phyloP scores from a whole-genome alignment of 2,329 filamentous ascomycete species.

The Septoria petroselini region DNA sequence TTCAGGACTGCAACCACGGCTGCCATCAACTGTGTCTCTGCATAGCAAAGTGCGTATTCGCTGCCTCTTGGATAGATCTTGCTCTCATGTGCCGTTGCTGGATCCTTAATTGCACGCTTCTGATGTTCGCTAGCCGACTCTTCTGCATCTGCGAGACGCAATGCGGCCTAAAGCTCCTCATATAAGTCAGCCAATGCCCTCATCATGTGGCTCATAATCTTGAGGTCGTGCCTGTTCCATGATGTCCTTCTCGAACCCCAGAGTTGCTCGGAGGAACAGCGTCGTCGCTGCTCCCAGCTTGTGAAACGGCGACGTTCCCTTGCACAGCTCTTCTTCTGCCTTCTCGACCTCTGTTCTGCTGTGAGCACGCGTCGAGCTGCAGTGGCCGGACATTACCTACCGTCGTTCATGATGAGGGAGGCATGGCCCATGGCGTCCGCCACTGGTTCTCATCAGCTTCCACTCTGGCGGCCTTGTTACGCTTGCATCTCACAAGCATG shows the following conservation, averaged over 20 bases:
- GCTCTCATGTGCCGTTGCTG: slow-evolving; percentile 51
- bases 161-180: slow-evolving; percentile 51
- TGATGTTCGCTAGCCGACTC: slow-evolving; percentile 71
- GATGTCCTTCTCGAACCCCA: slow-evolving; percentile 88
- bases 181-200: neutral
- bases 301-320: slow-evolving; percentile 82
- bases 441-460: slow-evolving; percentile 36
- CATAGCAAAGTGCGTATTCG: slow-evolving; percentile 80
- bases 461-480: neutral
- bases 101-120: slow-evolving; percentile 65
- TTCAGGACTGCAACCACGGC: slow-evolving; percentile 86
- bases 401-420: slow-evolving; percentile 41
- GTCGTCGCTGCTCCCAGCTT: slow-evolving; percentile 76
- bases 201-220: neutral
- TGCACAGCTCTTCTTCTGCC: slow-evolving; percentile 69
- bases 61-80: slow-evolving; percentile 76
- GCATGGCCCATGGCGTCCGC: slow-evolving; percentile 44
- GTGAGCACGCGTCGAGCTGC: slow-evolving; percentile 25
- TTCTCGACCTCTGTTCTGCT: slow-evolving; percentile 65
- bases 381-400: slow-evolving; percentile 32
- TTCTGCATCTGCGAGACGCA: slow-evolving; percentile 71
- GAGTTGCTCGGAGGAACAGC: slow-evolving; percentile 77
- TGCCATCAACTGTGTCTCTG: slow-evolving; percentile 82
- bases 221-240: slow-evolving; percentile 62
- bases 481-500: slow-evolving; percentile 55